Base-by-base conservation (phyloP, 441 rosid genomes). In the Populus hybrid region DNA sequence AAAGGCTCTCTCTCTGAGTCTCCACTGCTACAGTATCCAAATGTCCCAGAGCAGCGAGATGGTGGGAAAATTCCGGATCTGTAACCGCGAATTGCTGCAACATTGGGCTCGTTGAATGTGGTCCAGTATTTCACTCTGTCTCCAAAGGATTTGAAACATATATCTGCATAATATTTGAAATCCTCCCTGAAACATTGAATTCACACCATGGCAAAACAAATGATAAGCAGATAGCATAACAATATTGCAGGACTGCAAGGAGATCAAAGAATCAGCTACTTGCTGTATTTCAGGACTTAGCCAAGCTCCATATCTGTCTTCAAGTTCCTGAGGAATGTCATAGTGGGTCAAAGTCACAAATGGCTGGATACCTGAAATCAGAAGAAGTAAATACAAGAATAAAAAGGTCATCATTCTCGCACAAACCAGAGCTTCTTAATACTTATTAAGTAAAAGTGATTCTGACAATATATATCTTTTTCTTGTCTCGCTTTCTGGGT, bases 51-150 rank as follows among this genome's bases (percentile, higher is more conserved):
- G 79, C 95, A 94, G 18, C 80, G 91, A 24, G 87, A 75, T 38
- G 97, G 97, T 3, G 97, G 97, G 73, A 69, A 86, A 1, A 0
- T 0, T 5, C 95, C 95, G 0, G 7, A 30, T 14, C 86, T 82
- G 67, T 92, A 91, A 6, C 87, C 80, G 6, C 81, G 69, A 36
- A 14, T 73, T 63, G 78, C 86, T 57, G 80, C 89, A 74, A 79
- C 77, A 78, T 94, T 88, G 5, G 94, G 97, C 87, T 94, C 97
- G 19, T 92, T 94, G 82, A 94, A 79, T 65, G 94, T 90, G 4
- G 67, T 71, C 93, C 92, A 91, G 14, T 86, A 83, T 61, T 88
- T 90, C 71, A 91, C 90, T 42, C 84, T 78, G 72, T 88, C 86
- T 18, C 98, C 97, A 53, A 91, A 91, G 84, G 81, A 40, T 68